Conservation (phyloP, 179 eudicot genomes). For the Carnegiea gigantea region DNA sequence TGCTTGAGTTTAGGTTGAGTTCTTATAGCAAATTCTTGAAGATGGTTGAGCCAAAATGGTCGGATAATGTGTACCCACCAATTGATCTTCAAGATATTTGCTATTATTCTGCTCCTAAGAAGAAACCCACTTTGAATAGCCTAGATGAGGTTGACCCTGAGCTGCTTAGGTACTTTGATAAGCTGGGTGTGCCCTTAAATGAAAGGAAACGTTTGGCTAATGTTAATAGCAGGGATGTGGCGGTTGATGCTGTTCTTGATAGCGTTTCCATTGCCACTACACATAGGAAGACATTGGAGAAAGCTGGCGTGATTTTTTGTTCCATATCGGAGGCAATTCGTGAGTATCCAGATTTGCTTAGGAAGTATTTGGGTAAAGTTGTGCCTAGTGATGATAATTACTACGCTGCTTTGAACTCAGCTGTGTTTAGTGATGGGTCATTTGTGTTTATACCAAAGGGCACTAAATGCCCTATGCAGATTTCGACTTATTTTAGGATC, state of each 20-base stretch:
- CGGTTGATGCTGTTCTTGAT: slow-evolving; percentile 92
- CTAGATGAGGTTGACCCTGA: slow-evolving; percentile 97
- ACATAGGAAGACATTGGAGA: slow-evolving; percentile 76
- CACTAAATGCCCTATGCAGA: slow-evolving; percentile 90
- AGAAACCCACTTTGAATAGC: slow-evolving; percentile 81
- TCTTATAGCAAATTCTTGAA: slow-evolving; percentile 64
- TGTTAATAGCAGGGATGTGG: slow-evolving; percentile 45
- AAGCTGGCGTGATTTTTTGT: slow-evolving; percentile 87
- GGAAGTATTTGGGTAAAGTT: slow-evolving; percentile 78
- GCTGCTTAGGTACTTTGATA: slow-evolving; percentile 77
- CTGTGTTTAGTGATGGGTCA: slow-evolving; percentile 97
- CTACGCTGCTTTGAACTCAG: slow-evolving; percentile 85
- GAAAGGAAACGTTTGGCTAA: slow-evolving; percentile 79
- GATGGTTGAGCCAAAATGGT: slow-evolving; percentile 90
- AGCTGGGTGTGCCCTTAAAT: slow-evolving; percentile 67
- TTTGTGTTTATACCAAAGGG: slow-evolving; percentile 89
- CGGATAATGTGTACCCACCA: slow-evolving; percentile 73
- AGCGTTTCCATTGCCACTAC: slow-evolving; percentile 94
- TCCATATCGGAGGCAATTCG: slow-evolving; percentile 87
- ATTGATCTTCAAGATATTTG: slow-evolving; percentile 68
- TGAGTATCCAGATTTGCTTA: slow-evolving; percentile 82
- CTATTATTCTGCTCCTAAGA: slow-evolving; percentile 85
- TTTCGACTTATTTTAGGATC: slow-evolving; percentile 90
- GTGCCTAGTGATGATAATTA: slow-evolving; percentile 86
- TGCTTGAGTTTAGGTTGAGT: slow-evolving; percentile 80